phyloP scores from a whole-genome alignment of 768 basidiomycete species.

The Suillus luteus region DNA sequence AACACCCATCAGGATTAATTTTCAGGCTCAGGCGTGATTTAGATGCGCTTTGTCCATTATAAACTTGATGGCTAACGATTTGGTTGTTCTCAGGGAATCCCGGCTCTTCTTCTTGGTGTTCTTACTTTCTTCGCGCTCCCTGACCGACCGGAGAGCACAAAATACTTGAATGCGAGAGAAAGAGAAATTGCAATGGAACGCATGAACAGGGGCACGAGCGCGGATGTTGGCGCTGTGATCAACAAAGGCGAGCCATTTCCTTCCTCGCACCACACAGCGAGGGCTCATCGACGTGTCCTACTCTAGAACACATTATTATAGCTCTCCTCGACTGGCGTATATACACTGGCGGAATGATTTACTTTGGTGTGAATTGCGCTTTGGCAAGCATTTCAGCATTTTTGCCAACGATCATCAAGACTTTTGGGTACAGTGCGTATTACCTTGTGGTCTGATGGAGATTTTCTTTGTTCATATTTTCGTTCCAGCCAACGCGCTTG shows the following conservation, averaged over 20 bases:
- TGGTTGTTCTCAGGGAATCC: constrained; percentile 52
- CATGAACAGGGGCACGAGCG: constrained; percentile 65
- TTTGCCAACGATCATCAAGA: constrained; percentile 78
- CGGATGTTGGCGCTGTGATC: constrained; percentile 64
- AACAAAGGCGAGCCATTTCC: constrained; percentile 51
- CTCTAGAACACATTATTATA: constrained; percentile 56
- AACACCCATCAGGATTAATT: background rate
- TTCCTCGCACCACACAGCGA: background rate
- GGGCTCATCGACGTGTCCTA: constrained; percentile 10
- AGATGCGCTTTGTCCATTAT: background rate
- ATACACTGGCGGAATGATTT: constrained; percentile 66
- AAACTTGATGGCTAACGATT: background rate
- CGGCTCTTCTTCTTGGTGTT: constrained; percentile 64
- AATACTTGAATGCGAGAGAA: constrained; percentile 50
- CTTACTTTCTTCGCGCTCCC: constrained; percentile 60
- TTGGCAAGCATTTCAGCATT: constrained; percentile 82
- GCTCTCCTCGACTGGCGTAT: constrained; percentile 78
- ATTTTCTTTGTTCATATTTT: background rate
- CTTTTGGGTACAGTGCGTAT: constrained; percentile 68
- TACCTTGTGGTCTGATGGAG: background rate
- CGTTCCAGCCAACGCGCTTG: constrained; percentile 55
- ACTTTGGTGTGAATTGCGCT: constrained; percentile 77
- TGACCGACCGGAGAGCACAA: constrained; percentile 70
- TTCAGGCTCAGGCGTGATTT: background rate
- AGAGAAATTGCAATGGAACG: constrained; percentile 65